Evolutionary conservation across 23 red algal genomes (phyloP).

Genomic region (Gracilaria domingensis): DNA sequence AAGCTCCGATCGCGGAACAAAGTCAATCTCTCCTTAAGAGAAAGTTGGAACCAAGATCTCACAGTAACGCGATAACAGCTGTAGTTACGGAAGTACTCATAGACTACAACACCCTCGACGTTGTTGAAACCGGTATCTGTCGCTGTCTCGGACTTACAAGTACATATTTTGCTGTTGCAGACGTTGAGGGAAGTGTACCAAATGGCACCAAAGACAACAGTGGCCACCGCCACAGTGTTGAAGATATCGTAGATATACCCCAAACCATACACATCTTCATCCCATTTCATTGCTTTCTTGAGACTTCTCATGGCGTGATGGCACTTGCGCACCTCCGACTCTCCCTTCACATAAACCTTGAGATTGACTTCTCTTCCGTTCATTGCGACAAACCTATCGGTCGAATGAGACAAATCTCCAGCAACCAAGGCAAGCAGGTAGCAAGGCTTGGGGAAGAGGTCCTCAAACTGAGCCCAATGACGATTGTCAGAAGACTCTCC

Average conservation of each 20-base stretch:
- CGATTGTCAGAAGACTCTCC: too few species aligned
- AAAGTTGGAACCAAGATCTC: too few species aligned
- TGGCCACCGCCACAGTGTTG: slow-evolving; percentile 90
- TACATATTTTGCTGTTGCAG: slow-evolving; percentile 96
- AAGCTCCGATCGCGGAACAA: too few species aligned
- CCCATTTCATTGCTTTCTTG: too few species aligned
- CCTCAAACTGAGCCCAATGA: too few species aligned
- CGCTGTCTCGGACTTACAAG: slow-evolving; percentile 90
- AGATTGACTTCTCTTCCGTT: slow-evolving; percentile 76
- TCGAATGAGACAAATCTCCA: too few species aligned
- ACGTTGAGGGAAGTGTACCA: slow-evolving; percentile 95
- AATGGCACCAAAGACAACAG: slow-evolving; percentile 98
- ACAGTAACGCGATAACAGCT: slow-evolving; percentile 94
- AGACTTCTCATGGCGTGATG: too few species aligned
- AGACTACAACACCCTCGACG: slow-evolving; percentile 85
- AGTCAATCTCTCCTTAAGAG: too few species aligned
- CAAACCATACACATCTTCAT: slow-evolving; percentile 85
- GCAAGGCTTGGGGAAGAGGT: too few species aligned
- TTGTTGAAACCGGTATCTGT: slow-evolving; percentile 92
- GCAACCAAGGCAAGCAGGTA: too few species aligned
- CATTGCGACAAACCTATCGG: slow-evolving; percentile 86
- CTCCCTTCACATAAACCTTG: slow-evolving; percentile 81
- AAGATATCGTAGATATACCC: slow-evolving; percentile 96
- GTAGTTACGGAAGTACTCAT: slow-evolving; percentile 99
- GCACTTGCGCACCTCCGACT: slow-evolving; percentile 78